Conservation (phyloP, 1,284 basidiomycete species). For the Acaromyces ingoldii region DNA sequence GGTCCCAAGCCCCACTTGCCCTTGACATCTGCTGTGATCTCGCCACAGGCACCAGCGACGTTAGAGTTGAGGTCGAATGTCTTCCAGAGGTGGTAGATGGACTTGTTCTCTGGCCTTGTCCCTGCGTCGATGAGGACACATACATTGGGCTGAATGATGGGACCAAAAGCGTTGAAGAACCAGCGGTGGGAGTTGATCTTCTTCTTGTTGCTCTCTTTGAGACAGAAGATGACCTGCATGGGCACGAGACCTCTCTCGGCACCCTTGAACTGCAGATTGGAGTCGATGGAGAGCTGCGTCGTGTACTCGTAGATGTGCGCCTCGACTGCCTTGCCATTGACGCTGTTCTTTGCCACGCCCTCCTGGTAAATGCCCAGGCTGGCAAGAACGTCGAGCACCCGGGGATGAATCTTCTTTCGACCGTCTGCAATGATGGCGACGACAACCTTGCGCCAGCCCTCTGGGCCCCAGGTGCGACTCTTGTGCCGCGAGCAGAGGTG, state of each 20-base stretch:
- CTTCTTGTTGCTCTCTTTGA: constrained; percentile 50
- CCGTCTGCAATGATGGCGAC: constrained; percentile 81
- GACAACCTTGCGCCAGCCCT: constrained; percentile 84
- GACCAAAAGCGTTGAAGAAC: constrained; percentile 45
- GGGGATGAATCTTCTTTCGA: constrained; percentile 82
- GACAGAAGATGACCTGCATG: constrained; percentile 53
- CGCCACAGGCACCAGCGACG: constrained; percentile 87
- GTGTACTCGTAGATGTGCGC: constrained; percentile 96
- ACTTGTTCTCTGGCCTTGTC: constrained; percentile 92
- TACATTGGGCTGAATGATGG: constrained; percentile 65
- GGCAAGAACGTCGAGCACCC: constrained; percentile 77
- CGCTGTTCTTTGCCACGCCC: constrained; percentile 79
- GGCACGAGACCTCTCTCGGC: constrained; percentile 70
- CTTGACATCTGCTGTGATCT: constrained; percentile 48
- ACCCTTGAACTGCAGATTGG: constrained; percentile 85
- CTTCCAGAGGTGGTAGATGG: constrained; percentile 96
- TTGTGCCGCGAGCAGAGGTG: constrained; percentile 81
- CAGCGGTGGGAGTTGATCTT: constrained; percentile 75
- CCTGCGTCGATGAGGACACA: constrained; percentile 95
- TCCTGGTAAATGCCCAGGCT: constrained; percentile 59
- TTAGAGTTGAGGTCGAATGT: constrained; percentile 70
- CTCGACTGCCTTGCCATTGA: constrained; percentile 80
- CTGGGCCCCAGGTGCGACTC: constrained; percentile 89
- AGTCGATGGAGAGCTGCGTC: constrained; percentile 79
- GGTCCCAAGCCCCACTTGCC: constrained; percentile 58